phyloP scores from a whole-genome alignment of 1,139 yeast species.

The Magnusiomyces fungicola region DNA sequence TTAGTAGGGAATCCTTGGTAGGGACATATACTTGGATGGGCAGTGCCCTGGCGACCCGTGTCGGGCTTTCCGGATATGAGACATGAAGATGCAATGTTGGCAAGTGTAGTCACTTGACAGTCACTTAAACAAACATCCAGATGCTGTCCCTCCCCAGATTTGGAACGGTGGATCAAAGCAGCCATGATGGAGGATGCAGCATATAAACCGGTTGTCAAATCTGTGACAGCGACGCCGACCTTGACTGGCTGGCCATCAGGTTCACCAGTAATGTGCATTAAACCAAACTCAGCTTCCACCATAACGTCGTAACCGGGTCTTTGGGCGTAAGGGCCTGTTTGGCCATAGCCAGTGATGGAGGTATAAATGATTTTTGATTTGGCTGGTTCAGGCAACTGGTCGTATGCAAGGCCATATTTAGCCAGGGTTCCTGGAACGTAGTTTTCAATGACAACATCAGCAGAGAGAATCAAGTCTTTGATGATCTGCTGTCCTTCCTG shows the following conservation, averaged over 20 bases:
- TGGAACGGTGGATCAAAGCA: constrained; percentile 27
- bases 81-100: constrained; percentile 37
- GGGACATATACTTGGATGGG: constrained; percentile 39
- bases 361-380: constrained; percentile 32
- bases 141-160: constrained; percentile 34
- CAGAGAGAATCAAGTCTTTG: constrained; percentile 25
- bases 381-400: constrained; percentile 21
- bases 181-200: constrained; percentile 37
- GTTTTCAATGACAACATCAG: constrained; percentile 39
- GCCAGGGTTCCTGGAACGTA: constrained; percentile 36
- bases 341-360: constrained; percentile 38
- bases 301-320: constrained; percentile 40
- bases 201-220: constrained; percentile 37
- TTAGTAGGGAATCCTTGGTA: constrained; percentile 37
- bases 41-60: constrained; percentile 37
- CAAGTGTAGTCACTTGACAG: constrained; percentile 37
- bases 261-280: constrained; percentile 41
- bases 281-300: constrained; percentile 42
- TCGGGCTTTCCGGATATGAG: constrained; percentile 37
- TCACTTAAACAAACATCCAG: constrained; percentile 35
- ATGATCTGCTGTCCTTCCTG: constrained; percentile 32
- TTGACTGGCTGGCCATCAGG: constrained; percentile 38
- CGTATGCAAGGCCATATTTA: constrained; percentile 34
- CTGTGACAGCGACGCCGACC: constrained; percentile 41
- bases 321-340: constrained; percentile 32